These are phyloP conservation scores for Didymella lethalis DNA, from an alignment of 2,329 filamentous ascomycete species.

Conservation along the genomic window DNA sequence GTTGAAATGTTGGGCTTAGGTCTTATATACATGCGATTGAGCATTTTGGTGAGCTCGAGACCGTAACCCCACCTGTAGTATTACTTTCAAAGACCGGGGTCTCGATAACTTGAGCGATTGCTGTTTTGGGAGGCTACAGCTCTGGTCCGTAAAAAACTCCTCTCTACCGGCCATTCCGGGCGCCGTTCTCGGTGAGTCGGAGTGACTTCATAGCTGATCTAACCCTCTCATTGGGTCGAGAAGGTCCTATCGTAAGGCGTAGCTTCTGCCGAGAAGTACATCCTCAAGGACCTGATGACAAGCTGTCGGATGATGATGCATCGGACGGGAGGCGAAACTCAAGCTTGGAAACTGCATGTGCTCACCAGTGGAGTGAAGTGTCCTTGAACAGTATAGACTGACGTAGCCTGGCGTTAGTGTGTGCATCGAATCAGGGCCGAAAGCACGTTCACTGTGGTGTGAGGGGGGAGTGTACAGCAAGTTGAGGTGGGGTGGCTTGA, in stretches of 20 bases:
- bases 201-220: conserved; percentile 8
- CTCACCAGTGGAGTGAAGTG: conserved; percentile 20
- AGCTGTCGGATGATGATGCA: conserved; percentile 45
- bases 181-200: conserved; percentile 38
- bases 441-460: conserved; percentile 31
- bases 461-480: conserved; percentile 30
- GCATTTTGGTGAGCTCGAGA: conserved; percentile 16
- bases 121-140: conserved; percentile 21
- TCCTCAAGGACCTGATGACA: conserved; percentile 23
- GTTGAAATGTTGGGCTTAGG: conserved; percentile 14
- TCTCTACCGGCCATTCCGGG: conserved; percentile 32
- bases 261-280: conserved; percentile 37
- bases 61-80: conserved; percentile 24
- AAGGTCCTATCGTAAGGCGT: conserved; percentile 15
- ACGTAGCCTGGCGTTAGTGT: conserved; percentile 31
- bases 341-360: conserved; percentile 27
- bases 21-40: conserved; percentile 32
- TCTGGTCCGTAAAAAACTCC: conserved; percentile 26
- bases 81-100: conserved; percentile 16
- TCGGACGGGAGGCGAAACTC: conserved; percentile 38
- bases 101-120: conserved; percentile 20
- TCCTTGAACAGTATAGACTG: conserved; percentile 17
- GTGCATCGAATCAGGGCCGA: conserved; percentile 25
- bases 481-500: conserved; percentile 31
- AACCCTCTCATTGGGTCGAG: conserved; percentile 24